Evolutionary conservation across 768 basidiomycete genomes (phyloP).

Genomic region (Tylopilus balloui): DNA sequence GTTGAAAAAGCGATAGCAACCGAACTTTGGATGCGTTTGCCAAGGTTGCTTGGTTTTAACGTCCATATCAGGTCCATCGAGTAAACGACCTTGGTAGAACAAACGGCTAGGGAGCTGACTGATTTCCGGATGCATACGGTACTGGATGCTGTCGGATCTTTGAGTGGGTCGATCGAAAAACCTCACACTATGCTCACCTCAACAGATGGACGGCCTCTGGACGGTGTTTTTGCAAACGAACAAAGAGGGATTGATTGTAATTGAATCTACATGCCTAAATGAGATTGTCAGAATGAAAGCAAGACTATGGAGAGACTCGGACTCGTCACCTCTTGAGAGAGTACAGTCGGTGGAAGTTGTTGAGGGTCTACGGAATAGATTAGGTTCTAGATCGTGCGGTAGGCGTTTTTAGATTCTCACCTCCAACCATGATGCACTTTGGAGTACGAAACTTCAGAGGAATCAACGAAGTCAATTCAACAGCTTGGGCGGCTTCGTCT

Average conservation of each 20-base stretch:
- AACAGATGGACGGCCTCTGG: constrained; percentile 87
- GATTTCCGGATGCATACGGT: constrained; percentile 98
- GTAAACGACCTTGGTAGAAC: constrained; percentile 78
- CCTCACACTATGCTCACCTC: constrained; percentile 48
- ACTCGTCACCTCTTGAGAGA: constrained; percentile 51
- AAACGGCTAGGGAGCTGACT: constrained; percentile 81
- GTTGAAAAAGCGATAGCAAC: constrained; percentile 88
- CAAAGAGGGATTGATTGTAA: constrained; percentile 92
- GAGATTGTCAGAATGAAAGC: constrained; percentile 7
- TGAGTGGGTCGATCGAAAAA: neutral
- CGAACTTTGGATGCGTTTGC: constrained; percentile 76
- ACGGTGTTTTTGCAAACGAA: constrained; percentile 75
- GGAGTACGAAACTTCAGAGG: constrained; percentile 84
- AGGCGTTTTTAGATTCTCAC: constrained; percentile 30
- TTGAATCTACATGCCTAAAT: constrained; percentile 58
- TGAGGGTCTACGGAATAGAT: constrained; percentile 56
- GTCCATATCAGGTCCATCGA: constrained; percentile 88
- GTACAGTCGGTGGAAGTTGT: constrained; percentile 93
- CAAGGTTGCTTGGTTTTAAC: constrained; percentile 77
- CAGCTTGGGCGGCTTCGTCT: constrained; percentile 96
- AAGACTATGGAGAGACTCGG: constrained; percentile 25
- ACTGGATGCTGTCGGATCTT: constrained; percentile 73
- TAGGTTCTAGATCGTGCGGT: neutral
- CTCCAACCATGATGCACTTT: constrained; percentile 91
- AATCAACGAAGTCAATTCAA: constrained; percentile 92